These are phyloP conservation scores for Pyrus bretschneideri DNA, from an alignment of 306 rosid species.

Conservation along the genomic window DNA sequence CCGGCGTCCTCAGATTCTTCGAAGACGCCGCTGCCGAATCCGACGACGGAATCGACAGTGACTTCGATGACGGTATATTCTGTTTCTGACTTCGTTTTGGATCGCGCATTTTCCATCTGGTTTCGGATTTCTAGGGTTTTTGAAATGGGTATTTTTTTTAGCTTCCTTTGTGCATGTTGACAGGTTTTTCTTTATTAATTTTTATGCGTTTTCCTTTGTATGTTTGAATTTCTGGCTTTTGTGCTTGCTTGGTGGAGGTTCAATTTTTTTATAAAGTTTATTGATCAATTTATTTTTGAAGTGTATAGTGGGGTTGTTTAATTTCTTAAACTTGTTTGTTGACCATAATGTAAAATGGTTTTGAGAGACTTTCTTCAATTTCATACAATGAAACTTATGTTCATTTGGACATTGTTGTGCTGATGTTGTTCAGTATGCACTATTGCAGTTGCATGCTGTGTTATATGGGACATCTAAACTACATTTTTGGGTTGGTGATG, in stretches of 20 bases:
- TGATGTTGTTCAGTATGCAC: neutral
- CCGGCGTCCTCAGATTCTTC: slow-evolving; percentile 55
- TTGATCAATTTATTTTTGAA: no score
- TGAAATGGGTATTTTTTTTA: neutral
- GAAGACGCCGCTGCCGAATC: slow-evolving; percentile 47
- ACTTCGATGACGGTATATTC: slow-evolving; percentile 38
- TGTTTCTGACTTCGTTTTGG: neutral
- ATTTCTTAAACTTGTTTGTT: neutral
- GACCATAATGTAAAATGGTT: neutral
- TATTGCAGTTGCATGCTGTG: neutral
- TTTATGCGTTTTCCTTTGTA: neutral
- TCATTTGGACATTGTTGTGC: neutral
- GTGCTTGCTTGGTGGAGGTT: slow-evolving; percentile 1
- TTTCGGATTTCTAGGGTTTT: slow-evolving; percentile 11
- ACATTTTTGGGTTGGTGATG: neutral
- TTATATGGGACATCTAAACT: neutral
- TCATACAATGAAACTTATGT: neutral
- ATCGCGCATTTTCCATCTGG: neutral
- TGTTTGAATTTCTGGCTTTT: slow-evolving; percentile 4
- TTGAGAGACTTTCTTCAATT: neutral
- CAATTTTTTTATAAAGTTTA: neutral
- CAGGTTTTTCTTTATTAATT: neutral
- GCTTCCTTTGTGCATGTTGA: slow-evolving; percentile 3
- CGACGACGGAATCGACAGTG: slow-evolving; percentile 45
- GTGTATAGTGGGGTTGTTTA: neutral